Percentiles rank a stretch among this genome's conserved stretches.
phyloP scores from a whole-genome alignment of 148 eudicot species.

The Vaccinium vitisidaea region DNA sequence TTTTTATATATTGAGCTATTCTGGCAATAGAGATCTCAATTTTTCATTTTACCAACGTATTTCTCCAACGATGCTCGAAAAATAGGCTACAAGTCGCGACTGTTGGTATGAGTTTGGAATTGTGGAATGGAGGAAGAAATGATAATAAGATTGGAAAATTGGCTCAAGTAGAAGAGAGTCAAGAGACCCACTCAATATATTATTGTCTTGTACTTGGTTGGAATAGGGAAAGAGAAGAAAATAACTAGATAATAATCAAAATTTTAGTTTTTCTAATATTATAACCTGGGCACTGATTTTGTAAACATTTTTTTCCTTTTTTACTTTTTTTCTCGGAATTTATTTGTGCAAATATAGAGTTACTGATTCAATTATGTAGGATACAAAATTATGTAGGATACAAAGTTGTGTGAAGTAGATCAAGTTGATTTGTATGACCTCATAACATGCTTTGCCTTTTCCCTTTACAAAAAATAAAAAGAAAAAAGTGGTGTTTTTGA shows the following conservation, averaged over 20 bases:
- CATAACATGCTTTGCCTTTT: constrained; percentile 3
- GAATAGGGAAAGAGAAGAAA: not conserved
- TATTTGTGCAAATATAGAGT: not conserved
- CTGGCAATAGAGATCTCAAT: not conserved
- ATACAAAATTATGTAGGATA: not conserved
- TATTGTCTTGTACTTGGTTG: not conserved
- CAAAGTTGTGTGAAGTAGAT: not conserved
- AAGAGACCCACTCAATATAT: not conserved
- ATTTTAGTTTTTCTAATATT: not conserved
- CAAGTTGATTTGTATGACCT: too few relatives aligned
- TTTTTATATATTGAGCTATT: not conserved
- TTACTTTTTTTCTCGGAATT: not conserved
- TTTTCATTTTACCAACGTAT: not conserved
- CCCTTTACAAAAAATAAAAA: not conserved
- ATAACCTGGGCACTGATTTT: not conserved
- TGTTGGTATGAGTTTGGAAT: not conserved
- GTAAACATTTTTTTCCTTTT: not conserved
- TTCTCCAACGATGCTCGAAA: not conserved
- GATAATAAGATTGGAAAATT: too few relatives aligned
- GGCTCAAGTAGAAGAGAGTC: too few relatives aligned
- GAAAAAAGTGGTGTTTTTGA: not conserved
- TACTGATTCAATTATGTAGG: too few relatives aligned
- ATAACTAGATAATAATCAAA: not conserved
- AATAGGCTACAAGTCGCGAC: not conserved
- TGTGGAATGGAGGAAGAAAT: not conserved